phyloP scores from a whole-genome alignment of 73 alveolate genomes.

The Paramecium sonneborni region DNA sequence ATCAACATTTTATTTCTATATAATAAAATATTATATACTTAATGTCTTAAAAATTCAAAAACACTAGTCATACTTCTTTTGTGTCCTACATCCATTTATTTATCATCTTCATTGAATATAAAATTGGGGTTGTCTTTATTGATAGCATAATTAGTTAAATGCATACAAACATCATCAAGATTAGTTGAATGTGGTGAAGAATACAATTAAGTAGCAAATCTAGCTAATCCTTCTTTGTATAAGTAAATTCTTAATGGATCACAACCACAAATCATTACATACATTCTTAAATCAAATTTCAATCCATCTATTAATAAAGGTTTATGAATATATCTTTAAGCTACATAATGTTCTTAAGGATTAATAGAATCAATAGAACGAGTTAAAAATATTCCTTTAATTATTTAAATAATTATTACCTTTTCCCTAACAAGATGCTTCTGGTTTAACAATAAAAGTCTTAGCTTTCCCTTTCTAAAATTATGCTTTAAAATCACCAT shows the following conservation, averaged over 20 bases:
- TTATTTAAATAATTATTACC: neutral
- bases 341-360: constrained; percentile 80
- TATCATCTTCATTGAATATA: constrained; percentile 78
- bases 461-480: constrained; percentile 72
- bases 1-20: constrained; percentile 70
- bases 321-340: constrained; percentile 87
- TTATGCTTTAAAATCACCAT: constrained; percentile 72
- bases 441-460: constrained; percentile 84
- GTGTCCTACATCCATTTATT: constrained; percentile 82
- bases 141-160: constrained; percentile 91
- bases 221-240: constrained; percentile 92
- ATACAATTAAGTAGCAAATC: constrained; percentile 96
- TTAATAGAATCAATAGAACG: constrained; percentile 72
- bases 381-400: constrained; percentile 75
- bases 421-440: constrained; percentile 84
- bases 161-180: constrained; percentile 82
- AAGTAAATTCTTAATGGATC: constrained; percentile 92
- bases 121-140: constrained; percentile 77
- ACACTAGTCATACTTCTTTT: constrained; percentile 78
- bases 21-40: neutral
- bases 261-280: constrained; percentile 90
- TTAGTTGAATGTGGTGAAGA: constrained; percentile 78
- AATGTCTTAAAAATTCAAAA: neutral
- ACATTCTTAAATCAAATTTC: constrained; percentile 93
- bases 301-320: constrained; percentile 91